Percentiles rank a stretch among this genome's conserved stretches.
phyloP scores from a whole-genome alignment of 345 rosid species.

The Cardamine chenopodiifolia region DNA sequence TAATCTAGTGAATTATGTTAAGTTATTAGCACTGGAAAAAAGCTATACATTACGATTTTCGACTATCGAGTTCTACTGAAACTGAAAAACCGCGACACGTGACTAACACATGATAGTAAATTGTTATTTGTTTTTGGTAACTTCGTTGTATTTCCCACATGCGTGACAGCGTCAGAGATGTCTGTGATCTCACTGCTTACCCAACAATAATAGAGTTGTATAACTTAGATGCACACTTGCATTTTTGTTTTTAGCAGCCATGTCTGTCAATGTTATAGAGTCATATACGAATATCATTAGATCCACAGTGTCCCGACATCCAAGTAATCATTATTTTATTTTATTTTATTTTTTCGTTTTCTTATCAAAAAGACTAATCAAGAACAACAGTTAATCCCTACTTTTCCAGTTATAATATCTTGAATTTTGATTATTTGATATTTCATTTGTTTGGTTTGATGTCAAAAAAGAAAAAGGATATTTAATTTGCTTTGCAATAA shows the following conservation, averaged over 20 bases:
- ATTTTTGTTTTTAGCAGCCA: not conserved
- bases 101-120: conserved; percentile 7
- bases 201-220: not conserved
- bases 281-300: not conserved
- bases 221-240: not conserved
- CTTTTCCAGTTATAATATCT: no score
- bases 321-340: no score
- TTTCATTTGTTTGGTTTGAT: no score
- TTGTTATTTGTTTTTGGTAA: not conserved
- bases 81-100: conserved; percentile 11
- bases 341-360: no score
- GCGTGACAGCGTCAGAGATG: conserved; percentile 20
- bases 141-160: conserved; percentile 1
- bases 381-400: no score
- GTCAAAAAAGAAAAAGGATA: no score
- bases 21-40: not conserved
- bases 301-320: not conserved
- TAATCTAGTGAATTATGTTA: not conserved
- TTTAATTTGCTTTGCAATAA: no score
- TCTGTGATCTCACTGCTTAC: conserved; percentile 39
- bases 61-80: not conserved
- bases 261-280: not conserved
- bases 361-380: not conserved
- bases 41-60: not conserved
- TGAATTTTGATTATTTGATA: no score